Conservation (phyloP, 1,284 basidiomycete species). For the Ustilago cynodontis region DNA sequence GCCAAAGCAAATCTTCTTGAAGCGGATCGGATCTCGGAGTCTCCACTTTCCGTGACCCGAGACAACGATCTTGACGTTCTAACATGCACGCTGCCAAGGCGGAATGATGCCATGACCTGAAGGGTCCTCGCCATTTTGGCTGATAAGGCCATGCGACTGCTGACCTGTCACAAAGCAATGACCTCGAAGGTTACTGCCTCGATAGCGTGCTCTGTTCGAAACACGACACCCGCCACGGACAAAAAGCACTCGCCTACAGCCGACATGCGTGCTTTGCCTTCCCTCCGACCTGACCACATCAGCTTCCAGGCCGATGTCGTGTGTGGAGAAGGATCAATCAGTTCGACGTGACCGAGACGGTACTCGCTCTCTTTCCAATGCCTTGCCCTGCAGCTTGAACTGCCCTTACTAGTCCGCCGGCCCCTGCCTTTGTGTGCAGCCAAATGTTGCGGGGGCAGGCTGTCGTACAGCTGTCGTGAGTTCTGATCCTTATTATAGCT, state of each 20-base stretch:
- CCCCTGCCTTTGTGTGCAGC: neutral
- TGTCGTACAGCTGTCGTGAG: neutral
- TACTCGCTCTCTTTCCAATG: constrained; percentile 10
- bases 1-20: constrained; percentile 5
- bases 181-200: constrained; percentile 12
- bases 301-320: constrained; percentile 36
- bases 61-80: neutral
- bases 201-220: constrained; percentile 20
- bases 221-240: too few relatives aligned
- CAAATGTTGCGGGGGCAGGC: constrained; percentile 11
- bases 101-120: constrained; percentile 41
- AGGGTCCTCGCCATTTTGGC: constrained; percentile 40
- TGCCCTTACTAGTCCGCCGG: constrained; percentile 14
- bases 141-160: constrained; percentile 19
- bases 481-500: constrained; percentile 17
- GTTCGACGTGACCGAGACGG: constrained; percentile 28
- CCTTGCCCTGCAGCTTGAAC: neutral
- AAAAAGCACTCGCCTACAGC: too few relatives aligned
- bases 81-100: neutral
- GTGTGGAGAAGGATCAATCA: constrained; percentile 14
- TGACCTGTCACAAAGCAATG: constrained; percentile 13
- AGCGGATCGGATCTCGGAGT: constrained; percentile 36
- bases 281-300: neutral
- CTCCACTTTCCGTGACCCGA: neutral
- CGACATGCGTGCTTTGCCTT: too few relatives aligned